phyloP scores from a whole-genome alignment of 2,329 filamentous ascomycete genomes.

The Zalaria obscura region DNA sequence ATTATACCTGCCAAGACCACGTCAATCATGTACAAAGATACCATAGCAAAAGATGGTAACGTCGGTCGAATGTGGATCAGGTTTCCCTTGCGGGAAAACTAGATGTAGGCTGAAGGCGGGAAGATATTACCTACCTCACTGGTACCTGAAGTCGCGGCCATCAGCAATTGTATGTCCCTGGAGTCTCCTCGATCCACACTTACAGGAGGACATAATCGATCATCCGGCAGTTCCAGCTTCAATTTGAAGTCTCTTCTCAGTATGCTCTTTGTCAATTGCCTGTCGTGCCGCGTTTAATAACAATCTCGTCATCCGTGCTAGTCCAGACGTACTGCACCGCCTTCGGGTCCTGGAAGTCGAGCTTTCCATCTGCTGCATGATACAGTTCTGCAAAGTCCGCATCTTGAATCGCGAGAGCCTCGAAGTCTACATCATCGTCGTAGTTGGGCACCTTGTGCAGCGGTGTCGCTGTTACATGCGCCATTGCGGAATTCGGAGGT shows the following conservation, averaged over 20 bases:
- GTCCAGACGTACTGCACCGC: constrained; percentile 49
- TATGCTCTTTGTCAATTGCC: constrained; percentile 5
- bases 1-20: constrained; percentile 48
- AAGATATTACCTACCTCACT: neutral
- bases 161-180: neutral
- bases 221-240: neutral
- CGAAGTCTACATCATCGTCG: constrained; percentile 46
- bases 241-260: constrained; percentile 4
- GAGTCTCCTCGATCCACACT: constrained; percentile 11
- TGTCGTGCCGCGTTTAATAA: neutral
- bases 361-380: constrained; percentile 34
- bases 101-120: neutral
- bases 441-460: constrained; percentile 25
- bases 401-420: constrained; percentile 43
- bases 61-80: too few relatives aligned
- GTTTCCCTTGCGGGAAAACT: too few relatives aligned
- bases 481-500: neutral
- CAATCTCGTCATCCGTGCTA: neutral
- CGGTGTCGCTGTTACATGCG: neutral
- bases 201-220: neutral
- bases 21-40: neutral
- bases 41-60: neutral
- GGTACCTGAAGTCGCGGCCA: neutral
- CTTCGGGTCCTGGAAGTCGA: constrained; percentile 69
- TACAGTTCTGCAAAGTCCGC: constrained; percentile 42